These are phyloP conservation scores for Cylindrotheca fusiformis DNA, from an alignment of 108 stramenopile genomes.

Conservation along the genomic window DNA sequence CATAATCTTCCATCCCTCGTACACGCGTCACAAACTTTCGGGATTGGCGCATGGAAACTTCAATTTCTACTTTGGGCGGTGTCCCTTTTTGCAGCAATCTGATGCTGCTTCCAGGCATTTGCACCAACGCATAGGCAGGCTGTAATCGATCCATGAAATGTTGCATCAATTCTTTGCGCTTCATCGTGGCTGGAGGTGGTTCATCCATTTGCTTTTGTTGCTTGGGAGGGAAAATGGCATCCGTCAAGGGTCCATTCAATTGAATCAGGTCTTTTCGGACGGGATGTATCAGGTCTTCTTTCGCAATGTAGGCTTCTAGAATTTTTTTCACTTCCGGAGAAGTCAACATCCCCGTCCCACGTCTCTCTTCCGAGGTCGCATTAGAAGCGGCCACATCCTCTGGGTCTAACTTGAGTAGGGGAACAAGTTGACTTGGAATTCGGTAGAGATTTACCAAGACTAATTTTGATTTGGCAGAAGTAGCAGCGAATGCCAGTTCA, in stretches of 20 bases:
- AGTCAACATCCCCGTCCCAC: constrained; percentile 75
- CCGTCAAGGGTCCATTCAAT: constrained; percentile 78
- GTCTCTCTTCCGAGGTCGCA: constrained; percentile 74
- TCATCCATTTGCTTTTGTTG: constrained; percentile 24
- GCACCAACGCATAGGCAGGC: constrained; percentile 64
- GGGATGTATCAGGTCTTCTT: constrained; percentile 46
- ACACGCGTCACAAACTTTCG: constrained; percentile 75
- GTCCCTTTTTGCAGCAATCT: constrained; percentile 46
- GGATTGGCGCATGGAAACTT: constrained; percentile 58
- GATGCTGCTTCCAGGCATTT: constrained; percentile 75
- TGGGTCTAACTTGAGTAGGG: constrained; percentile 44
- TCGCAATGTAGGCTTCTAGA: constrained; percentile 59
- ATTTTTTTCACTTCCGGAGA: constrained; percentile 61
- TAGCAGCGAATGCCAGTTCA: not conserved
- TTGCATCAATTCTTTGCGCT: constrained; percentile 61
- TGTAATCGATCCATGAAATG: constrained; percentile 53
- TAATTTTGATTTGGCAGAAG: constrained; percentile 27
- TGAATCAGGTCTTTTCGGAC: constrained; percentile 25
- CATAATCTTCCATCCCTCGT: constrained; percentile 76
- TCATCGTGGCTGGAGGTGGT: constrained; percentile 32
- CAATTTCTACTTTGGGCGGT: constrained; percentile 61
- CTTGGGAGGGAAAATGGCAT: constrained; percentile 56
- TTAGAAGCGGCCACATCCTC: constrained; percentile 71
- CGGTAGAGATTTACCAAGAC: constrained; percentile 64
- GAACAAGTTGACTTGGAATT: constrained; percentile 53